Evolutionary conservation across 352 stramenopile genomes (phyloP).

Genomic region (Globisporangium ultimum): DNA sequence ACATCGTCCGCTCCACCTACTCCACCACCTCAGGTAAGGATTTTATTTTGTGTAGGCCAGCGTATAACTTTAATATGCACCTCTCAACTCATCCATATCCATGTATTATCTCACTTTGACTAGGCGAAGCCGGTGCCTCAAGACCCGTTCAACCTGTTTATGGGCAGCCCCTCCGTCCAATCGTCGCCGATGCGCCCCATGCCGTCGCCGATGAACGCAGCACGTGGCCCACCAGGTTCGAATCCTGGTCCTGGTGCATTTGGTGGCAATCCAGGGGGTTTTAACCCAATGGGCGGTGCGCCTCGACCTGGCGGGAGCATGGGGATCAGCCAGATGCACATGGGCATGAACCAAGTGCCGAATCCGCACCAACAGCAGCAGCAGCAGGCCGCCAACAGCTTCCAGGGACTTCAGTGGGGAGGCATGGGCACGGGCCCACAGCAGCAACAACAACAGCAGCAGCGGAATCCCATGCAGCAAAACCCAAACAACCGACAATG

Average conservation of each 20-base stretch:
- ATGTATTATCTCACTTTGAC: not conserved
- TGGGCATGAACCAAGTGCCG: constrained; percentile 47
- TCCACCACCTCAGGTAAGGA: constrained; percentile 30
- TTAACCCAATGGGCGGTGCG: constrained; percentile 36
- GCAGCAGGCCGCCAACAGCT: constrained; percentile 64
- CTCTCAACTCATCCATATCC: not conserved
- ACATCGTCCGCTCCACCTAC: constrained; percentile 27
- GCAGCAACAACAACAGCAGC: constrained; percentile 47
- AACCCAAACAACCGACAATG: constrained; percentile 44
- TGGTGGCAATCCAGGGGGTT: constrained; percentile 25
- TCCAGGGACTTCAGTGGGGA: constrained; percentile 81
- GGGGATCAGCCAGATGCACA: constrained; percentile 86
- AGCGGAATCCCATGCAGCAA: constrained; percentile 51
- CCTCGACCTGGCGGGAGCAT: constrained; percentile 52
- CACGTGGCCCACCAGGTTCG: constrained; percentile 20
- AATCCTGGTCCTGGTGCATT: constrained; percentile 17
- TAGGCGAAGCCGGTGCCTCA: constrained; percentile 21
- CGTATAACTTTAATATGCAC: no score
- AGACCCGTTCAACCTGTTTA: constrained; percentile 81
- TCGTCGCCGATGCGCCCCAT: constrained; percentile 27
- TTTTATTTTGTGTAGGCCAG: not conserved
- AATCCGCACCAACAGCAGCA: constrained; percentile 43
- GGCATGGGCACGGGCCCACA: constrained; percentile 52
- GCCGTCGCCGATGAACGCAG: constrained; percentile 26
- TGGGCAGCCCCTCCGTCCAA: constrained; percentile 12